Evolutionary conservation across 768 basidiomycete species (phyloP).

Genomic region (Hygrophorus pudorinus): DNA sequence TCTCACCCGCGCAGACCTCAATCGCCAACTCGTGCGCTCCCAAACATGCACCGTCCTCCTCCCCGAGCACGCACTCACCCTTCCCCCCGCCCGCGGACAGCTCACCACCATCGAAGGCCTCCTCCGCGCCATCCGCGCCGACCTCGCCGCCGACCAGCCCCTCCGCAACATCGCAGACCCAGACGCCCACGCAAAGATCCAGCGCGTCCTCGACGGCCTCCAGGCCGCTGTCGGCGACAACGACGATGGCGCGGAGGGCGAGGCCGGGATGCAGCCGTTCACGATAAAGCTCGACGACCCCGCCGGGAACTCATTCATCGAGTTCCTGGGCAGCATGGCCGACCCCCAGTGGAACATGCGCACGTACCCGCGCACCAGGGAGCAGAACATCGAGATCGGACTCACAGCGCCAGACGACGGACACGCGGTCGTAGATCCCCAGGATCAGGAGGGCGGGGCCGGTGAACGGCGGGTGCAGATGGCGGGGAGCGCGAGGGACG

Average conservation of each 20-base stretch:
- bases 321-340: constrained; percentile 75
- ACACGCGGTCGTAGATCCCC: neutral
- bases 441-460: constrained; percentile 8
- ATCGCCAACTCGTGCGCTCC: constrained; percentile 92
- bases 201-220: constrained; percentile 60
- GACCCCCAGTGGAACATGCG: constrained; percentile 92
- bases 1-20: constrained; percentile 63
- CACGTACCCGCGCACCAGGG: constrained; percentile 65
- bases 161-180: constrained; percentile 74
- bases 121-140: constrained; percentile 69
- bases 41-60: constrained; percentile 71
- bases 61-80: constrained; percentile 84
- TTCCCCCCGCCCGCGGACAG: constrained; percentile 80
- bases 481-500: constrained; percentile 6
- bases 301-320: constrained; percentile 92
- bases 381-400: constrained; percentile 78
- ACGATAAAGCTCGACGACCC: constrained; percentile 88
- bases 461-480: constrained; percentile 42
- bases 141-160: constrained; percentile 76
- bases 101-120: constrained; percentile 97
- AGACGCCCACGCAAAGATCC: constrained; percentile 60
- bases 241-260: constrained; percentile 40
- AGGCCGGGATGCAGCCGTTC: constrained; percentile 59
- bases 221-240: too few relatives aligned
- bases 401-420: constrained; percentile 27